A percentile compares a stretch with the other conserved stretches of the same genome.
These are phyloP conservation scores for Oidium heveae DNA, from an alignment of 2,329 filamentous ascomycete species.

Conservation along the genomic window DNA sequence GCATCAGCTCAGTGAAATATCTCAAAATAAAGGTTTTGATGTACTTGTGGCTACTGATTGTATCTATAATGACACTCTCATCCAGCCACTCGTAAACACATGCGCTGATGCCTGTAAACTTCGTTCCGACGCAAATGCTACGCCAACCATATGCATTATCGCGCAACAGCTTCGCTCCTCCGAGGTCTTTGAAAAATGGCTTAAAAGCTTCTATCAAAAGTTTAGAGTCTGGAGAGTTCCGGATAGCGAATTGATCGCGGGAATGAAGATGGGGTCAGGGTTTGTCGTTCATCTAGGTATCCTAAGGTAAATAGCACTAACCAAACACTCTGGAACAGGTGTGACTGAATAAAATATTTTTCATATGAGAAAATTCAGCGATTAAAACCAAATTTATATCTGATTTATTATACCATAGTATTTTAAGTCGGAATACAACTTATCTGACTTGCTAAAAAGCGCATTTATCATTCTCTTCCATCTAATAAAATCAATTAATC, in stretches of 20 bases:
- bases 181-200: slow-evolving; percentile 66
- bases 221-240: slow-evolving; percentile 61
- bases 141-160: slow-evolving; percentile 48
- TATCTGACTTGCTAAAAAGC: too few relatives aligned
- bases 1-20: slow-evolving; percentile 11
- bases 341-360: too few relatives aligned
- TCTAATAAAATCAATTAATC: too few relatives aligned
- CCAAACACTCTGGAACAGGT: too few relatives aligned
- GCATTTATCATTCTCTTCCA: too few relatives aligned
- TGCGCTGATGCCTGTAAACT: slow-evolving; percentile 51
- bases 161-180: slow-evolving; percentile 73
- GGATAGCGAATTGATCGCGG: slow-evolving; percentile 30
- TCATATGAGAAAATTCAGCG: too few relatives aligned
- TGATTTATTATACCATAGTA: too few relatives aligned
- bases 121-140: slow-evolving; percentile 14
- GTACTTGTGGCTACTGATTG: slow-evolving; percentile 71
- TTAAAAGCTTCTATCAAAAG: slow-evolving; percentile 34
- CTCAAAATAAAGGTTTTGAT: slow-evolving; percentile 29
- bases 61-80: slow-evolving; percentile 76
- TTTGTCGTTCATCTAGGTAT: slow-evolving; percentile 66
- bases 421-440: too few relatives aligned
- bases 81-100: slow-evolving; percentile 58
- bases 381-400: too few relatives aligned
- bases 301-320: slow-evolving; percentile 17
- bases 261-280: slow-evolving; percentile 37